phyloP scores from a whole-genome alignment of 1,284 basidiomycete species.

The Laetiporus sulphureus region DNA sequence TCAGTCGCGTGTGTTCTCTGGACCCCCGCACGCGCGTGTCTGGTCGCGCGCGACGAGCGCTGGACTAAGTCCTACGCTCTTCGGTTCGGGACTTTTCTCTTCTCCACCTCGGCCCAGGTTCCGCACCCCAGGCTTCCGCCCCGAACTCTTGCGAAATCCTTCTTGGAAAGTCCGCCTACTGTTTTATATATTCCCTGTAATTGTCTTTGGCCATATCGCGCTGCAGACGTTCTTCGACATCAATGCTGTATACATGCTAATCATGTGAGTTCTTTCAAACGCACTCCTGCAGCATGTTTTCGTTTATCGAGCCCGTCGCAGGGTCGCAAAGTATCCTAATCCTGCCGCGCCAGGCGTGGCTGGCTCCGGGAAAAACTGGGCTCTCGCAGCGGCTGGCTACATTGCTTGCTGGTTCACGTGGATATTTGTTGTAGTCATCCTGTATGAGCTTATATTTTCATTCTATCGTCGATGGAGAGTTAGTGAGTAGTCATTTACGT shows the following conservation, averaged over 20 bases:
- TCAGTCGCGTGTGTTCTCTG: slow-evolving; percentile 37
- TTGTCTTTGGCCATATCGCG: slow-evolving; percentile 64
- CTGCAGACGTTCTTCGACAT: slow-evolving; percentile 79
- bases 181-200: slow-evolving; percentile 59
- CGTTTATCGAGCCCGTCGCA: slow-evolving; percentile 21
- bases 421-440: slow-evolving; percentile 67
- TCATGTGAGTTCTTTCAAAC: slow-evolving; percentile 51
- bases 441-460: slow-evolving; percentile 77
- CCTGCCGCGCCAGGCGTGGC: slow-evolving; percentile 58
- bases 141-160: slow-evolving; percentile 59
- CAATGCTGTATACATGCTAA: slow-evolving; percentile 69
- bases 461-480: slow-evolving; percentile 78
- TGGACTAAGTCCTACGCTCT: slow-evolving; percentile 39
- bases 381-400: slow-evolving; percentile 71
- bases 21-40: slow-evolving; percentile 30
- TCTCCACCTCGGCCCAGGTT: slow-evolving; percentile 53
- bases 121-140: slow-evolving; percentile 52
- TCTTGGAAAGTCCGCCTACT: slow-evolving; percentile 47
- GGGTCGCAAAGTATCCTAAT: slow-evolving; percentile 64
- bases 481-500: slow-evolving; percentile 58
- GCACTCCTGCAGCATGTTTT: slow-evolving; percentile 11
- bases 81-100: slow-evolving; percentile 30
- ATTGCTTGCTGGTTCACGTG: slow-evolving; percentile 72
- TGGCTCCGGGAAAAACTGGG: slow-evolving; percentile 70
- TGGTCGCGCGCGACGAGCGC: slow-evolving; percentile 58